Evolutionary conservation across 2,329 filamentous ascomycete species (phyloP), one percentile per base, ranked within the genome.

Genomic region (Pseudofabraea citricarpa): DNA sequence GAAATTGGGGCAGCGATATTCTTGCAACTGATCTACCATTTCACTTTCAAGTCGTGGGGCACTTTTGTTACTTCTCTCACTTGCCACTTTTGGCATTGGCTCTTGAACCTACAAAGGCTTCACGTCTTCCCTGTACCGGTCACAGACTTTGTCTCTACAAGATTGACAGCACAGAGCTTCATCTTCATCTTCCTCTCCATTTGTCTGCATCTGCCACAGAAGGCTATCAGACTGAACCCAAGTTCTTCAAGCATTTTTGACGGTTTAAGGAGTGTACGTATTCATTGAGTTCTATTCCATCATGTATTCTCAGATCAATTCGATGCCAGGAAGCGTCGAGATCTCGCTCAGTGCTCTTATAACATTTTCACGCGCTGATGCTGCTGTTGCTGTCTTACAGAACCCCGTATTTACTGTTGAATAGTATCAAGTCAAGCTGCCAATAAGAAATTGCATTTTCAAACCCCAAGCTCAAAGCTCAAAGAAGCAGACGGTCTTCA

Each of bases 131-230:
- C n/a, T n/a, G n/a, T n/a, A n/a, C n/a, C n/a, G n/a, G n/a, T n/a
- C n/a, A n/a, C n/a, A n/a, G n/a, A n/a, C n/a, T n/a, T n/a, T n/a
- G n/a, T n/a, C n/a, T n/a, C n/a, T n/a, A n/a, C 43, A 57, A 62
- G 71, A 71, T 65, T 64, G 69, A 65, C 74, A 78, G 77, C 74
- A 81, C 67, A 80, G 77, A 81, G 77, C 77, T 79, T 78, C 75
- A 67, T 81, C 75, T 78, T 59, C 49, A 31, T 12, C 35, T 37
- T 37, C 49, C 50, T 73, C 65, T 63, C 57, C 60, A 66, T 67
- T 68, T 55, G 43, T 61, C 58, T 61, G 56, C 49, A 56, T 56
- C 51, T 51, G 52, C 56, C 54, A 50, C 55, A 57, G 53, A 58
- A 58, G 54, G 55, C 55, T 50, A 49, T 57, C 57, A 55, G 55